Base-by-base conservation (phyloP, 1,139 yeast species). In the Lodderomyces margitis region DNA sequence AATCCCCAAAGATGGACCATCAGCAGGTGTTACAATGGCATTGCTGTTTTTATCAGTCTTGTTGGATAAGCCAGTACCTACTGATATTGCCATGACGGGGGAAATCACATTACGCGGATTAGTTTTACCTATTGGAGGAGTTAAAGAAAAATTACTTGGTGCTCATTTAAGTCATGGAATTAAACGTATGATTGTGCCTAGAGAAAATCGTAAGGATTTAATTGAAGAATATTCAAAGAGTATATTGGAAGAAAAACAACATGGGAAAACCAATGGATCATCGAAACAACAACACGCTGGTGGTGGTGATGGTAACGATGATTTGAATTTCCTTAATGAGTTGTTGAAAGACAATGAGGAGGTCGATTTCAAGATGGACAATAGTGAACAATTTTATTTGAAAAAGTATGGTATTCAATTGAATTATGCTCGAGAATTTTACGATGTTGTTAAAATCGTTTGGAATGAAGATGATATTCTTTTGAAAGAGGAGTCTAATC, bases 11-110 rank as follows among this genome's bases (percentile, higher is more conserved):
- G 97, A 89, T 59, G 97, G 97, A 0, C 97, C 97, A 2, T 82
- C 91, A 31, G 97, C 97, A 0, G 97, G 97, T 32, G 80, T 87
- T 34, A 87, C 97, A 3, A 87, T 89, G 81, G 85, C 96, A 0
- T 64, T 88, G 39, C 86, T 89, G 58, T 69, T 89, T 42, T 65
- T 89, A 36, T 87, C 96, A 0, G 68, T 87, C 44, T 74, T 89
- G 3, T 61, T 87, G 41, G 76, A 82, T 46, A 75, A 73, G 46
- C 83, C 89, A 0, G 85, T 88, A 10, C 82, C 86, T 5, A 62
- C 76, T 11, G 73, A 77, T 42, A 66, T 87, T 44, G 96, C 97
- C 44, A 87, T 89, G 96, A 89, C 97, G 0, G 97, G 97, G 4
- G 97, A 89, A 58, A 83, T 89, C 50, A 87, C 96, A 0, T 70